These are phyloP conservation scores for Phytophthora pinifolia DNA, from an alignment of 352 stramenopile species.

Conservation along the genomic window DNA sequence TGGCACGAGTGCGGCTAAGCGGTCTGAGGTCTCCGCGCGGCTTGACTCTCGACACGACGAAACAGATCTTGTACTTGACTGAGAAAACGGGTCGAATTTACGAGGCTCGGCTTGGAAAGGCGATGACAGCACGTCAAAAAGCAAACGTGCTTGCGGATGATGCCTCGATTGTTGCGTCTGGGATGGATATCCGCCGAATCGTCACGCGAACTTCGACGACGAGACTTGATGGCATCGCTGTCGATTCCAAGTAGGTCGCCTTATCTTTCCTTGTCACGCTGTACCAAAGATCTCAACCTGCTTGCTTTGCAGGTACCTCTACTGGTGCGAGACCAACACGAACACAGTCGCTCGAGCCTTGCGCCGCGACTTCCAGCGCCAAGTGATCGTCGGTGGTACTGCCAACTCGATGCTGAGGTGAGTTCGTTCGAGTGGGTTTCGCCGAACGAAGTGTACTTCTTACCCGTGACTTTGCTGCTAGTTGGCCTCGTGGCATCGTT, in stretches of 20 bases:
- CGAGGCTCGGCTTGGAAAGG: conserved; percentile 12
- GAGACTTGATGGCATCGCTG: conserved; percentile 59
- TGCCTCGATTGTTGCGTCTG: conserved; percentile 11
- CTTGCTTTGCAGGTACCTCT: conserved; percentile 42
- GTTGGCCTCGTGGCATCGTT: conserved; percentile 61
- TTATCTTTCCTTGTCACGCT: background rate
- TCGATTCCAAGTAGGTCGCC: conserved; percentile 45
- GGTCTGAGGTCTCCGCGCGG: conserved; percentile 53
- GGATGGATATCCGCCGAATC: conserved; percentile 27
- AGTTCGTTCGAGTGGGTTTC: too few species aligned
- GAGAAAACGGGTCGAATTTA: conserved; percentile 73
- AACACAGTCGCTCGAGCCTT: conserved; percentile 58
- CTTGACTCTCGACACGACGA: conserved; percentile 37
- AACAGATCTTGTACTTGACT: conserved; percentile 58
- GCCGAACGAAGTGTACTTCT: too few species aligned
- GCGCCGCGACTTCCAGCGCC: conserved; percentile 41
- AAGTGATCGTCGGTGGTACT: conserved; percentile 53
- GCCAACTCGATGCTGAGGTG: conserved; percentile 60
- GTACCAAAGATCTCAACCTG: background rate
- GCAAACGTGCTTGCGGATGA: conserved; percentile 12
- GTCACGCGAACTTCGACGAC: conserved; percentile 44
- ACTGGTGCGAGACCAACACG: conserved; percentile 72
- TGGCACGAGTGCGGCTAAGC: conserved; percentile 31
- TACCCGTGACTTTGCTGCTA: conserved; percentile 12
- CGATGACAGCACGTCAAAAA: conserved; percentile 8